Percentiles rank a stretch among this genome's conserved stretches.
Evolutionary conservation across 1,284 basidiomycete genomes (phyloP).

Genomic region (Rhodotorula sp.): DNA sequence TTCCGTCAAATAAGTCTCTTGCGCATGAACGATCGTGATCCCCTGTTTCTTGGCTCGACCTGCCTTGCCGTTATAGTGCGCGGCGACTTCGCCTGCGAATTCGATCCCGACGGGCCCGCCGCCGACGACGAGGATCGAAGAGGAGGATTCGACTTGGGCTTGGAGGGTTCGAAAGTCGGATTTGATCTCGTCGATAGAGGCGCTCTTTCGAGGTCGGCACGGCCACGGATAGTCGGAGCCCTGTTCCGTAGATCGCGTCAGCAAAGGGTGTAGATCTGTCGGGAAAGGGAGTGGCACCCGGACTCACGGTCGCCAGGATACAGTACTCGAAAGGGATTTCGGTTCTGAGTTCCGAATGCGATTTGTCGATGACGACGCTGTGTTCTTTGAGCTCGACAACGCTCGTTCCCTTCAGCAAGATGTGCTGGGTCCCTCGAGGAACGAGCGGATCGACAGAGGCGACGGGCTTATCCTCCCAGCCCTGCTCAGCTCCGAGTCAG

Average conservation of each 20-base stretch:
- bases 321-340: constrained; percentile 47
- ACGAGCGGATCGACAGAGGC: constrained; percentile 48
- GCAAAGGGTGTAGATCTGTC: too few relatives aligned
- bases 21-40: constrained; percentile 49
- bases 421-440: constrained; percentile 43
- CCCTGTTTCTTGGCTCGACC: constrained; percentile 25
- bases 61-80: constrained; percentile 30
- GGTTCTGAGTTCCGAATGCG: constrained; percentile 29
- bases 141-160: constrained; percentile 45
- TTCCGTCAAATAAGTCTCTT: constrained; percentile 23
- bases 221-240: constrained; percentile 35
- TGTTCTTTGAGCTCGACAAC: constrained; percentile 49
- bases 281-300: too few relatives aligned
- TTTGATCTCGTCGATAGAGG: constrained; percentile 15
- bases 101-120: constrained; percentile 55
- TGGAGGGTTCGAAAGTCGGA: constrained; percentile 19
- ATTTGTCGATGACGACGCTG: constrained; percentile 48
- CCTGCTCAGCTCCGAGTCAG: background rate
- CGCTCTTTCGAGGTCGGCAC: constrained; percentile 16
- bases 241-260: background rate
- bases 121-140: constrained; percentile 50
- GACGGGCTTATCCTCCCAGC: constrained; percentile 27
- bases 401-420: constrained; percentile 37
- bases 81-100: constrained; percentile 48
- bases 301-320: constrained; percentile 35